A percentile compares a stretch with the other conserved stretches of the same genome.
Evolutionary conservation across 2,329 filamentous ascomycete species (phyloP).

Genomic region (Leptographium procerum): DNA sequence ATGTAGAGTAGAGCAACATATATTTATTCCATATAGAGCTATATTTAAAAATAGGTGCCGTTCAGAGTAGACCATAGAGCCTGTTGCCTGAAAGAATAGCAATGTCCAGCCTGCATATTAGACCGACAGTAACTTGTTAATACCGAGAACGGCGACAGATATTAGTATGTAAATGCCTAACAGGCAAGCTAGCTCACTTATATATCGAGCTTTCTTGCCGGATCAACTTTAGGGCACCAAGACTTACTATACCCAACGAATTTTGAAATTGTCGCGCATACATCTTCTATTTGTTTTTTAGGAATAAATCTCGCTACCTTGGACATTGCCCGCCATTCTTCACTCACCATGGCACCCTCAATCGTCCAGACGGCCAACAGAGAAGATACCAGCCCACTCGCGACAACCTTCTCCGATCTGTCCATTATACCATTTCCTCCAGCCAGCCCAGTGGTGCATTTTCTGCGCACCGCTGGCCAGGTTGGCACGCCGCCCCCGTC

Average conservation of each 20-base stretch:
- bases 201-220: no score
- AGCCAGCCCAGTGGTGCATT: background rate
- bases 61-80: no score
- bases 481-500: slow-evolving; percentile 1
- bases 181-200: no score
- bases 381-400: background rate
- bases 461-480: slow-evolving; percentile 1
- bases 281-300: no score
- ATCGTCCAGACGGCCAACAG: background rate
- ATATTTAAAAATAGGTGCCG: background rate
- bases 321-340: background rate
- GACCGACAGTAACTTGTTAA: no score
- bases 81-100: background rate
- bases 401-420: background rate
- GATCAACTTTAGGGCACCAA: no score
- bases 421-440: background rate
- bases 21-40: background rate
- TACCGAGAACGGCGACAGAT: no score
- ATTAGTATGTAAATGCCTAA: no score
- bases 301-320: no score
- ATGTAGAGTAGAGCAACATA: background rate
- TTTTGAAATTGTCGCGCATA: no score
- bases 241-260: no score
- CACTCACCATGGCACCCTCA: background rate
- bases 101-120: background rate